Conservation (phyloP, 2,329 filamentous ascomycete genomes). For the Orbilia ellipsospora region DNA sequence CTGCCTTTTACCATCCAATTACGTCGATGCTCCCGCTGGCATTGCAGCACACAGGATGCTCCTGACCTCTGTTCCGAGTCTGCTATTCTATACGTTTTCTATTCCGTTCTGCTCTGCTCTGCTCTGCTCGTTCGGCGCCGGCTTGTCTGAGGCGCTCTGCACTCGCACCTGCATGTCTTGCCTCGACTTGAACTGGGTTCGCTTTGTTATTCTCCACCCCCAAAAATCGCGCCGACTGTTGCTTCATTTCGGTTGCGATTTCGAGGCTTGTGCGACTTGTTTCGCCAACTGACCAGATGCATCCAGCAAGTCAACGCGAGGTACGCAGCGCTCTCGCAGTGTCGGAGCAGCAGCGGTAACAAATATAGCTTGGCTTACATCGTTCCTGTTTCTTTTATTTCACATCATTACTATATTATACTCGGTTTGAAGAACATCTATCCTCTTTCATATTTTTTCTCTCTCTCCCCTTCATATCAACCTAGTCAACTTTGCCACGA, state of each 20-base stretch:
- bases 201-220: background rate
- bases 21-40: conserved; percentile 41
- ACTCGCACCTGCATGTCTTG: conserved; percentile 42
- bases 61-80: conserved; percentile 13
- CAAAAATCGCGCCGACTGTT: conserved; percentile 15
- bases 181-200: conserved; percentile 13
- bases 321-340: background rate
- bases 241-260: conserved; percentile 18
- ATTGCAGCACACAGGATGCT: conserved; percentile 34
- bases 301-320: conserved; percentile 47
- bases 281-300: conserved; percentile 34
- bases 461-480: background rate
- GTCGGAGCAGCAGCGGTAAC: conserved; percentile 4
- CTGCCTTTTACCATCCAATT: conserved; percentile 52
- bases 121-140: background rate
- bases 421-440: no score
- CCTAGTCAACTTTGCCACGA: background rate
- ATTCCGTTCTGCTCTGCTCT: conserved; percentile 9
- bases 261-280: conserved; percentile 12
- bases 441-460: no score
- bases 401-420: background rate
- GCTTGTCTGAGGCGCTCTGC: conserved; percentile 15
- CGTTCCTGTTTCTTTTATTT: conserved; percentile 6
- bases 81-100: no score
- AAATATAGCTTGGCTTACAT: conserved; percentile 13